phyloP scores from a whole-genome alignment of 106 monocot species.

The Alisma plantagoaquatica region DNA sequence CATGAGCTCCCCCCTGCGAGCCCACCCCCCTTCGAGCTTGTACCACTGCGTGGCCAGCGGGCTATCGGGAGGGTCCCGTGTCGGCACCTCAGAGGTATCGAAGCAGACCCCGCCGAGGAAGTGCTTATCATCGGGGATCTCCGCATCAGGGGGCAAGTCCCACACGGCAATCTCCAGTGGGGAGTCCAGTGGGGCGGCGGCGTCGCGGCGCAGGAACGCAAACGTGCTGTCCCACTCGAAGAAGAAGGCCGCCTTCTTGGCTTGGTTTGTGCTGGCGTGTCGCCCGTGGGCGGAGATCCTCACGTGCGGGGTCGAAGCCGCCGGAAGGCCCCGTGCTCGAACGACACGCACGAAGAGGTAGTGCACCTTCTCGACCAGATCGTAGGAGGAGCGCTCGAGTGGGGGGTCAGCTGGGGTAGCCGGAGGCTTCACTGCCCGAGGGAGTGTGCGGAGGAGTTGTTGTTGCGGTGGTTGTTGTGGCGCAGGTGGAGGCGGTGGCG shows the following conservation, averaged over 20 bases:
- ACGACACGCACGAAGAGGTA: slow-evolving; percentile 82
- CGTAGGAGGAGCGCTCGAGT: slow-evolving; percentile 44
- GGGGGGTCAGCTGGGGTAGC: not conserved
- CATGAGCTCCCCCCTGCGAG: slow-evolving; percentile 61
- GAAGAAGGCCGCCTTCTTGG: slow-evolving; percentile 22
- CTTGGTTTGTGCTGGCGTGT: slow-evolving; percentile 32
- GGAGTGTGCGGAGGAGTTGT: too few relatives aligned
- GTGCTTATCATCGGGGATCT: slow-evolving; percentile 19
- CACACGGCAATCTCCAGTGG: slow-evolving; percentile 66
- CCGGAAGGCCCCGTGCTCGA: slow-evolving; percentile 50
- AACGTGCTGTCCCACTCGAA: slow-evolving; percentile 87
- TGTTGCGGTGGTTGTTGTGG: not conserved
- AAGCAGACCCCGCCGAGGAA: slow-evolving; percentile 85
- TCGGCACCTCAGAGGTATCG: slow-evolving; percentile 55
- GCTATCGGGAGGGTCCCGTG: slow-evolving; percentile 63
- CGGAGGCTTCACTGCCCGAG: not conserved
- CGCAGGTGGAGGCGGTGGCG: slow-evolving; percentile 8
- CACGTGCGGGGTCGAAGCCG: slow-evolving; percentile 40
- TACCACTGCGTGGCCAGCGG: slow-evolving; percentile 90
- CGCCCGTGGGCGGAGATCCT: slow-evolving; percentile 41
- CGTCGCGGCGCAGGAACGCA: slow-evolving; percentile 43
- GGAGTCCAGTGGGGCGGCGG: slow-evolving; percentile 10
- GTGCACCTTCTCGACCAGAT: slow-evolving; percentile 88
- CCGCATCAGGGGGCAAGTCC: slow-evolving; percentile 41
- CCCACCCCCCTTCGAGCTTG: slow-evolving; percentile 51